These are phyloP conservation scores for Novymonas esmeraldas DNA, from an alignment of 208 protist genomes.

Conservation along the genomic window DNA sequence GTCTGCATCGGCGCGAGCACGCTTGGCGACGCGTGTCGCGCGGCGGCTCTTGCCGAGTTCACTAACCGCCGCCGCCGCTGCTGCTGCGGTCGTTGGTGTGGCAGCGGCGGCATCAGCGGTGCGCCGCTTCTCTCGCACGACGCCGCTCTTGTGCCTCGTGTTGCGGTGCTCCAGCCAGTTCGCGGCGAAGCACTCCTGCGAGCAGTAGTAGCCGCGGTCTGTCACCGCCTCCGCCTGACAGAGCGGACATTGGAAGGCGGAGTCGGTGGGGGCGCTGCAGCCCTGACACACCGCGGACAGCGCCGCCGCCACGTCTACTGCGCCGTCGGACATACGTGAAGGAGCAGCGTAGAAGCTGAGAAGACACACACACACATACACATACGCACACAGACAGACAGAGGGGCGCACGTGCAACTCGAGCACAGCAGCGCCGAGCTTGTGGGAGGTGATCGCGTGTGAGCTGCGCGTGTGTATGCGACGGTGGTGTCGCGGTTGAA, in stretches of 20 bases:
- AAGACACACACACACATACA: background rate
- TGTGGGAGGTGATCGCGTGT: too few relatives aligned
- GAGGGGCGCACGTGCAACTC: background rate
- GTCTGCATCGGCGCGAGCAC: background rate
- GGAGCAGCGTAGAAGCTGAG: background rate
- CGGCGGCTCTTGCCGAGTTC: background rate
- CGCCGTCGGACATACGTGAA: too few relatives aligned
- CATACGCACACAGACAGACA: background rate
- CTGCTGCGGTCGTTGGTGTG: background rate
- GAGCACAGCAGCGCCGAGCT: too few relatives aligned
- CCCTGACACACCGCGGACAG: slow-evolving; percentile 47
- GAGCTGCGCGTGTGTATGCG: too few relatives aligned
- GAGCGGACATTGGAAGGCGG: slow-evolving; percentile 80
- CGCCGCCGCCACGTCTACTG: background rate
- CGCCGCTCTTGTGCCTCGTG: slow-evolving; percentile 67
- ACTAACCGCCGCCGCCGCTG: background rate
- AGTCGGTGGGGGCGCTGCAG: slow-evolving; percentile 46
- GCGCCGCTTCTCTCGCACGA: slow-evolving; percentile 57
- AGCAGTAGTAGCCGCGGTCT: slow-evolving; percentile 81
- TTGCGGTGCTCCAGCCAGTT: slow-evolving; percentile 81
- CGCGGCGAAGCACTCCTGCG: slow-evolving; percentile 81
- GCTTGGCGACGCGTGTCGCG: background rate
- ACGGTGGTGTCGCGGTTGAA: background rate
- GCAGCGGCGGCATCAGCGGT: background rate
- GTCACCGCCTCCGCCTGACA: slow-evolving; percentile 73